Evolutionary conservation across 306 rosid species (phyloP).

Genomic region (Prunus persica): DNA sequence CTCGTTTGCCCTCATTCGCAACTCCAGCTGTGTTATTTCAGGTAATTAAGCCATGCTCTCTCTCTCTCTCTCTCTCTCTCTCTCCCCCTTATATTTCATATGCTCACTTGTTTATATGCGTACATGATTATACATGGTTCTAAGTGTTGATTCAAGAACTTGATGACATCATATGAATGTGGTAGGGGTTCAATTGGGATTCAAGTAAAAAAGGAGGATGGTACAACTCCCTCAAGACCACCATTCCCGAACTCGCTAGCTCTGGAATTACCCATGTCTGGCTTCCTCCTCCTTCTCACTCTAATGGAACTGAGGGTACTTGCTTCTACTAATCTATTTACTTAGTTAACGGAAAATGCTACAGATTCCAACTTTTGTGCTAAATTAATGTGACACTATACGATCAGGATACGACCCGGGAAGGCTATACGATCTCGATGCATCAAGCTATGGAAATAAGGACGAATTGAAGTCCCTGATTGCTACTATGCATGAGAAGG

Average conservation of each 20-base stretch:
- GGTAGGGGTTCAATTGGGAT: slow-evolving; percentile 85
- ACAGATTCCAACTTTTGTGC: too few relatives aligned
- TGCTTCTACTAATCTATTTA: not conserved
- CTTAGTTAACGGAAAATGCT: too few relatives aligned
- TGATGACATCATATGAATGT: not conserved
- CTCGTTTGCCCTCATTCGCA: slow-evolving; percentile 35
- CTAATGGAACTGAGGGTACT: slow-evolving; percentile 48
- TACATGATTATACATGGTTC: too few relatives aligned
- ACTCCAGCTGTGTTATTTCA: slow-evolving; percentile 62
- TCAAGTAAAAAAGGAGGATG: slow-evolving; percentile 71
- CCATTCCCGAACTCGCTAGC: slow-evolving; percentile 50
- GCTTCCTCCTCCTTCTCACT: slow-evolving; percentile 90
- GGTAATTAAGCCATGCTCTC: slow-evolving; percentile 24
- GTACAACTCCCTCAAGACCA: slow-evolving; percentile 61
- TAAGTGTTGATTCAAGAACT: too few relatives aligned
- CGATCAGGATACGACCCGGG: slow-evolving; percentile 57
- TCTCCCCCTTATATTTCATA: too few relatives aligned
- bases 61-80: not conserved
- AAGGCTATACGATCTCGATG: slow-evolving; percentile 67
- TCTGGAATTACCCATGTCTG: slow-evolving; percentile 79
- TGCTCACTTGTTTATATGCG: too few relatives aligned
- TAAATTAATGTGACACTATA: too few relatives aligned
- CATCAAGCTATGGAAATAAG: slow-evolving; percentile 53
- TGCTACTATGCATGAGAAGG: slow-evolving; percentile 34
- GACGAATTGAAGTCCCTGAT: slow-evolving; percentile 56